Conservation (phyloP, 768 basidiomycete genomes). For the Naematelia encephala region DNA sequence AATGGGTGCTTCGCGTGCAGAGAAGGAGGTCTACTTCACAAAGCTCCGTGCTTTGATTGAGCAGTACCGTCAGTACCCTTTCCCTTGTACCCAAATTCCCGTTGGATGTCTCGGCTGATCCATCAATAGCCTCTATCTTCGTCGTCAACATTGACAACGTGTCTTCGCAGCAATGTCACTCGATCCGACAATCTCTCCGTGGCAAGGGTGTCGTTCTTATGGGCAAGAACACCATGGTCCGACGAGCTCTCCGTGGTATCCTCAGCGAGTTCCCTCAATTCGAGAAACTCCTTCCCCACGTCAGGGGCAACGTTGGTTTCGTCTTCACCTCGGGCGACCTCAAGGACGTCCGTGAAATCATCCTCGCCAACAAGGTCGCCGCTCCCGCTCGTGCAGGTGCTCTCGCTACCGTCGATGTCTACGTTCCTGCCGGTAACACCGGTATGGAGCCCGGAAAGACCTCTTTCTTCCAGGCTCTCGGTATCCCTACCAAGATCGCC, state of each 20-base stretch:
- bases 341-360: constrained; percentile 89
- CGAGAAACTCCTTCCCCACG: constrained; percentile 91
- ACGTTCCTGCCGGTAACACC: constrained; percentile 92
- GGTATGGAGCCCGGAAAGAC: constrained; percentile 99
- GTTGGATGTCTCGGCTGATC: constrained; percentile 12
- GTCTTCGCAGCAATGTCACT: constrained; percentile 99
- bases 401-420: constrained; percentile 84
- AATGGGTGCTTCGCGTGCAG: constrained; percentile 89
- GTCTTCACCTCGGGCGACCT: constrained; percentile 91
- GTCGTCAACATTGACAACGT: constrained; percentile 99
- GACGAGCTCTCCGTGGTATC: constrained; percentile 90
- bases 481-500: constrained; percentile 99
- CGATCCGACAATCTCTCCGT: constrained; percentile 70
- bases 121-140: constrained; percentile 84
- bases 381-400: constrained; percentile 99
- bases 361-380: constrained; percentile 94
- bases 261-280: constrained; percentile 85
- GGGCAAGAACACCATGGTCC: constrained; percentile 99
- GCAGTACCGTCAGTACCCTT: constrained; percentile 73
- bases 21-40: constrained; percentile 84
- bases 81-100: background rate
- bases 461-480: constrained; percentile 99
- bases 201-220: constrained; percentile 95
- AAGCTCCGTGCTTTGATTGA: constrained; percentile 91
- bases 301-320: constrained; percentile 98